Base-by-base conservation (phyloP, 345 rosid genomes). In the Hypericum perforatum region DNA sequence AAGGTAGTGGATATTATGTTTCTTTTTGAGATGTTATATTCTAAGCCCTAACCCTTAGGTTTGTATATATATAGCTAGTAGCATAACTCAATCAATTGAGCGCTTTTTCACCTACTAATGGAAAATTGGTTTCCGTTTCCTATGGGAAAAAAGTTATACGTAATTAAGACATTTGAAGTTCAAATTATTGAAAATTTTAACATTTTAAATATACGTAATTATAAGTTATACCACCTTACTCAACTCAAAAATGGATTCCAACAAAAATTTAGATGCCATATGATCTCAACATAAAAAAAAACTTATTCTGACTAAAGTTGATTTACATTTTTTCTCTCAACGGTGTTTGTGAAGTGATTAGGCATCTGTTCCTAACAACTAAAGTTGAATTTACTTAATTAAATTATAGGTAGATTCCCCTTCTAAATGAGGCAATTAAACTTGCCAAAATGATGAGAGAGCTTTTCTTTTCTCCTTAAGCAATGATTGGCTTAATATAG, bases 21-120 rank as follows among this genome's bases (percentile, higher is more conserved):
- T 41, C 39, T 42, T 46, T 57, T 39, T 60, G 43, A 48, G 47
- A 59, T 44, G 41, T 58, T 11, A 22, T 22, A 9, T 13, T 56
- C n/a, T 36, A 54, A 65, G 63, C 76, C 84, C 84, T 75, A 78
- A 78, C 80, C 84, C 84, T 78, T 75, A 63, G 11, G 56, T 16
- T 45, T n/a, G n/a, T 50, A 39, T 67, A 78, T 65, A 72, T 75
- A 78, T 72, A 78, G 63, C 54, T 15, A 45, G 62, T 46, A 54
- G 51, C n/a, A n/a, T n/a, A 38, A 58, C 16, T 62, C 15, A 57
- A 7, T 41, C 37, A 41, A 43, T 63, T 37, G 32, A 41, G 11
- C 9, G 9, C 22, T 37, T 37, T 51, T 5, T 11, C 41, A 5
- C 32, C 32, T 4, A 22, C 32, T 22, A 22, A 22, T 22, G 32